Evolutionary conservation across 164 flowering plant species (phyloP).

Genomic region (Macadamia integrifolia): DNA sequence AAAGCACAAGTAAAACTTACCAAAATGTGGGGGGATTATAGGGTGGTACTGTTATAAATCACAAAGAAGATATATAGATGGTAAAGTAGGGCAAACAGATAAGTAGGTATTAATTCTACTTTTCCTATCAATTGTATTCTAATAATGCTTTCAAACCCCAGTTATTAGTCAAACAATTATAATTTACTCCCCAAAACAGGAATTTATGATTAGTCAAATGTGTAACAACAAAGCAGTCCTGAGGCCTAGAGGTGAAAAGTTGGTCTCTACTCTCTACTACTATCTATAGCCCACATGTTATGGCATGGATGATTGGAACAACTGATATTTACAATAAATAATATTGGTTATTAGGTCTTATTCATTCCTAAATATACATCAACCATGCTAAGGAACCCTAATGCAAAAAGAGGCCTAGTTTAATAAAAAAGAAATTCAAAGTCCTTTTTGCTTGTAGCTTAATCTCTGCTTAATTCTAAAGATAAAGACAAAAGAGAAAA

Average conservation of each 20-base stretch:
- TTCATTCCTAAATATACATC: background rate
- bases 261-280: background rate
- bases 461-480: background rate
- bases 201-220: slow-evolving; percentile 16
- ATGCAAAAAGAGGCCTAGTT: background rate
- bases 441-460: background rate
- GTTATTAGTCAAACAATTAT: slow-evolving; percentile 12
- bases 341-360: background rate
- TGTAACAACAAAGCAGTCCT: background rate
- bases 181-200: slow-evolving; percentile 1
- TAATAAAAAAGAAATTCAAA: background rate
- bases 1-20: too few relatives aligned
- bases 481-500: background rate
- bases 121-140: slow-evolving; percentile 7
- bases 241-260: slow-evolving; percentile 9
- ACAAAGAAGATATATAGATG: too few relatives aligned
- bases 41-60: too few relatives aligned
- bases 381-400: background rate
- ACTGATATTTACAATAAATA: slow-evolving; percentile 1
- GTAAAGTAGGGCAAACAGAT: too few relatives aligned
- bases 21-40: too few relatives aligned
- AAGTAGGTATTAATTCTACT: background rate
- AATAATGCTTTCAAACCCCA: background rate
- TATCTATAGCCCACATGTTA: background rate
- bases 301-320: background rate